phyloP scores from a whole-genome alignment of 495 filamentous ascomycete genomes.

The Pyrenula aspistea region DNA sequence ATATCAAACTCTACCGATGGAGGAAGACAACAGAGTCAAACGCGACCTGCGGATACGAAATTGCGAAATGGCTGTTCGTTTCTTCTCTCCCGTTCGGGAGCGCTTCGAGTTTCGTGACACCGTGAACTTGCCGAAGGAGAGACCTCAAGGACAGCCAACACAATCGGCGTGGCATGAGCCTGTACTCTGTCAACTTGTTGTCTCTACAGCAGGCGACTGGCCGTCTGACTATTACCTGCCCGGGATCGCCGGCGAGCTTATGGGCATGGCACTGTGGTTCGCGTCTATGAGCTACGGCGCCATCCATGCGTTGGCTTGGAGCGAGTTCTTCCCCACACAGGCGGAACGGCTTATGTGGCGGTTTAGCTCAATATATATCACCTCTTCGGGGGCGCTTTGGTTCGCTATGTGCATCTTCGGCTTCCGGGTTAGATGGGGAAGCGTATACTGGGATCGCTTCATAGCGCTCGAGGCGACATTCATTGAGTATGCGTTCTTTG shows the following conservation, averaged over 20 bases:
- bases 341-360: conserved; percentile 9
- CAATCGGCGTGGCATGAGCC: neutral
- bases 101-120: neutral
- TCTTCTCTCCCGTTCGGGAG: neutral
- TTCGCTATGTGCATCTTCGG: neutral
- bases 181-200: neutral
- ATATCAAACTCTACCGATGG: neutral
- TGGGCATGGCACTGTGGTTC: neutral
- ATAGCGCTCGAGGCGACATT: neutral
- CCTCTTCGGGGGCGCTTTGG: neutral
- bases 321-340: conserved; percentile 4
- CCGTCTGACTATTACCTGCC: neutral
- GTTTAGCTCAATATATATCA: conserved; percentile 4
- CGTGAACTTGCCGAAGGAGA: neutral
- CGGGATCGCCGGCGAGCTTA: neutral
- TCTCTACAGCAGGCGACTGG: neutral
- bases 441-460: conserved; percentile 1
- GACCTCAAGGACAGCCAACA: neutral
- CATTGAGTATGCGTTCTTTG: neutral
- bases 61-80: neutral
- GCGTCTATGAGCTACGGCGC: conserved; percentile 6
- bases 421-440: neutral
- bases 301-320: conserved; percentile 10
- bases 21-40: neutral
- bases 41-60: neutral